Percentiles rank a stretch among this genome's conserved stretches.
Evolutionary conservation across 2,329 filamentous ascomycete genomes (phyloP).

Genomic region (Botrytis hyacinthi): DNA sequence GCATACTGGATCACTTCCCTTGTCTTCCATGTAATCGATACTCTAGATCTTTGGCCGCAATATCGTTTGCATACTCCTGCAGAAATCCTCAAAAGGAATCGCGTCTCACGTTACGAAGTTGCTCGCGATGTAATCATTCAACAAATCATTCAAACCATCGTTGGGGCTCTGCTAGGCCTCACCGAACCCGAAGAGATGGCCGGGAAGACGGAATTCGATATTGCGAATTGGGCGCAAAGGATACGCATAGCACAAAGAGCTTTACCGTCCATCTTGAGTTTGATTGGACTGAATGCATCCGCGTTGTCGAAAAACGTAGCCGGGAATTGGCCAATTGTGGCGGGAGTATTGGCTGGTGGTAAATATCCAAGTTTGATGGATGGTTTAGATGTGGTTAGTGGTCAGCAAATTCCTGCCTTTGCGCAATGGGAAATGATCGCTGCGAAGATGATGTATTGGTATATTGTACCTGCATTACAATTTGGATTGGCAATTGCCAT

Average conservation of each 20-base stretch:
- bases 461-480: constrained; percentile 72
- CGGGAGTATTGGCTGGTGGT: constrained; percentile 75
- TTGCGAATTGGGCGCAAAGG: constrained; percentile 85
- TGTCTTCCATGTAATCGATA: constrained; percentile 79
- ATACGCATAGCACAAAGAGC: constrained; percentile 74
- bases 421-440: constrained; percentile 75
- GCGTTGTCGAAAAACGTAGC: constrained; percentile 74
- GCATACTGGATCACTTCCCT: constrained; percentile 87
- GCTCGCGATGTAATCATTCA: constrained; percentile 89
- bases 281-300: constrained; percentile 73
- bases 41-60: constrained; percentile 79
- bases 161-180: constrained; percentile 64
- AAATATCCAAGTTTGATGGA: constrained; percentile 71
- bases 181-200: constrained; percentile 71
- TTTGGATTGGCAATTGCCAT: constrained; percentile 71
- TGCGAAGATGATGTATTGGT: constrained; percentile 78
- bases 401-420: constrained; percentile 64
- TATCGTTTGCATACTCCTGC: constrained; percentile 95
- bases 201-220: constrained; percentile 80
- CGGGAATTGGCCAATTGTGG: constrained; percentile 68
- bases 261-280: constrained; percentile 68
- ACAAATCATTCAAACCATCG: constrained; percentile 81
- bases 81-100: constrained; percentile 87
- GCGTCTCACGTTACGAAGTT: constrained; percentile 79
- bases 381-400: constrained; percentile 52